Conservation (phyloP, 2,329 filamentous ascomycete genomes). For the Trichoderma sp. region DNA sequence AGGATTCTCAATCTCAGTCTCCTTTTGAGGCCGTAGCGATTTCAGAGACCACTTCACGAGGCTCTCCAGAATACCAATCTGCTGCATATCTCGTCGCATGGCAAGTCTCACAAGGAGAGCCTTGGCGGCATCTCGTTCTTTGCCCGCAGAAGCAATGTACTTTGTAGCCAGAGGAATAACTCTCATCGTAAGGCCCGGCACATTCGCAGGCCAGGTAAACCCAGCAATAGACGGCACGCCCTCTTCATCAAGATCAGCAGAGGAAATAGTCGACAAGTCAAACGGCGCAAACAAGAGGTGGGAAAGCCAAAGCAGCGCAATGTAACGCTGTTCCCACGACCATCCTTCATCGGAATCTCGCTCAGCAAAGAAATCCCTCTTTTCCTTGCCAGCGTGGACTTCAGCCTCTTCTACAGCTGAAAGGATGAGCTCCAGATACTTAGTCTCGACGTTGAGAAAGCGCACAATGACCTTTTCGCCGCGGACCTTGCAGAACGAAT, state of each 20-base stretch:
- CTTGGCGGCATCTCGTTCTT: slow-evolving; percentile 87
- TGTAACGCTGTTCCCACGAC: slow-evolving; percentile 85
- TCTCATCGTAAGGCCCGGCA: slow-evolving; percentile 69
- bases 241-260: slow-evolving; percentile 49
- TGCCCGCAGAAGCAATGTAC: slow-evolving; percentile 73
- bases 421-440: slow-evolving; percentile 77
- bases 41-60: slow-evolving; percentile 70
- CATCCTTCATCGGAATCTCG: slow-evolving; percentile 37
- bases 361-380: neutral
- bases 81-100: slow-evolving; percentile 86
- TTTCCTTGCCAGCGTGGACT: slow-evolving; percentile 2
- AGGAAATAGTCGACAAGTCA: slow-evolving; percentile 82
- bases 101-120: slow-evolving; percentile 75
- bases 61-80: slow-evolving; percentile 64
- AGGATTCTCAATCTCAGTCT: slow-evolving; percentile 47
- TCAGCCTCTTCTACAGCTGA: slow-evolving; percentile 66
- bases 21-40: slow-evolving; percentile 50
- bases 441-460: slow-evolving; percentile 88
- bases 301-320: slow-evolving; percentile 83
- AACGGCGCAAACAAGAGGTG: slow-evolving; percentile 85
- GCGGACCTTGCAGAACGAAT: slow-evolving; percentile 90
- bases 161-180: slow-evolving; percentile 68
- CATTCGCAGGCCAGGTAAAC: slow-evolving; percentile 54
- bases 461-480: slow-evolving; percentile 89
- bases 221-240: slow-evolving; percentile 43